Evolutionary conservation across 2,329 filamentous ascomycete genomes (phyloP), one percentile per base, ranked within the genome.

Genomic region (Apiospora rasikravindrae): DNA sequence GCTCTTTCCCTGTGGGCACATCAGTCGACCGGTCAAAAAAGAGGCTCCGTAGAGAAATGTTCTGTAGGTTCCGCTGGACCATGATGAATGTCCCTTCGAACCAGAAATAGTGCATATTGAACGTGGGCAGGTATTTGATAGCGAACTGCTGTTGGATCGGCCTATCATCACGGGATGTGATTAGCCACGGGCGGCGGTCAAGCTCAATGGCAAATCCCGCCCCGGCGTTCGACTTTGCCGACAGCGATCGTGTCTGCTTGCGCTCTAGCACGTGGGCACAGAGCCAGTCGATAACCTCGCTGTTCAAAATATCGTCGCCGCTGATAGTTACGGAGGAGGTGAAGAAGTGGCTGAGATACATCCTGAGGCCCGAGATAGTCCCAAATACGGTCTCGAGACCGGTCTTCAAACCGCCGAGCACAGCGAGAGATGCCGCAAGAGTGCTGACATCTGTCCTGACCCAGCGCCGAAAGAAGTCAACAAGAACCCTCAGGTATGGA

Each of bases 211-310:
- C n/a, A n/a, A n/a, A n/a, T n/a, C n/a, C n/a, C n/a, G n/a, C 10
- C 13, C 13, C 33, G 22, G 22, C 14, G 64, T 13, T 22, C 13
- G n/a, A 26, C 40, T n/a, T 11, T 2, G 66, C 66, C n/a, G 33
- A 0, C 40, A 68, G 24, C n/a, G 26, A 19, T 1, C 66, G n/a
- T 22, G 10, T 26, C 66, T 68, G 40, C 40, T 47, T 29, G 16
- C 44, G 13, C n/a, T 68, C 66, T 14, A 68, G 66, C 13, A 44
- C 44, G 40, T 68, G 26, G 40, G 13, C 42, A n/a, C 40, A 10
- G 40, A 68, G 66, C 66, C 66, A 68, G 66, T 45, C 19, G 42
- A 68, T 19, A 13, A 68, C 66, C 42, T 68, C 66, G 66, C 42
- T 40, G 66, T 68, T 68, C 7, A 68, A 10, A 19, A 29, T 10